Conservation (phyloP, 306 rosid species). For the Vicia villosa region DNA sequence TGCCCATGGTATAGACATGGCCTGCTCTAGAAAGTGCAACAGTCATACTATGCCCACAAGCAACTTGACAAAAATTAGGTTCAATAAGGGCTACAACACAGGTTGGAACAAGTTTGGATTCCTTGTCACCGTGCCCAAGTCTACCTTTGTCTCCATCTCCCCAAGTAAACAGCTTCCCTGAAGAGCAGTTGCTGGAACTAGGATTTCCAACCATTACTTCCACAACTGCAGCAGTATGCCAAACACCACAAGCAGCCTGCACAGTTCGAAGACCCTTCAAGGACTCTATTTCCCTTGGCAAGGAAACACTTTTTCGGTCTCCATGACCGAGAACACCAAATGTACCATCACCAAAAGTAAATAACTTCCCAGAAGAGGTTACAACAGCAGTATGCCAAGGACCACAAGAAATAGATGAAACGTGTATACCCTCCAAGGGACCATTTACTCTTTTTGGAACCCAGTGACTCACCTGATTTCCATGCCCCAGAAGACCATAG, state of each 20-base stretch:
- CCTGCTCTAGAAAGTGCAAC: conserved; percentile 88
- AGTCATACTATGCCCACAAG: conserved; percentile 94
- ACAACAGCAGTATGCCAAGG: conserved; percentile 99
- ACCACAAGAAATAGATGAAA: conserved; percentile 92
- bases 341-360: conserved; percentile 42
- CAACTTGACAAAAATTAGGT: conserved; percentile 84
- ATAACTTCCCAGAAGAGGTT: conserved; percentile 91
- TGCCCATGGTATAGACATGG: conserved; percentile 91
- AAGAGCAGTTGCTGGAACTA: conserved; percentile 88
- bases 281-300: conserved; percentile 96
- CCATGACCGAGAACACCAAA: conserved; percentile 98
- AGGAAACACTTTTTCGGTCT: conserved; percentile 65
- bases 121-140: conserved; percentile 97
- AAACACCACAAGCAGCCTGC: conserved; percentile 96
- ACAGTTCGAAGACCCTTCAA: conserved; percentile 96
- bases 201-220: conserved; percentile 97
- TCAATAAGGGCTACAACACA: conserved; percentile 83
- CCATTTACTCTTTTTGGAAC: conserved; percentile 92
- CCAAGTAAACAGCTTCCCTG: conserved; percentile 97
- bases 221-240: conserved; percentile 99
- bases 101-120: conserved; percentile 95
- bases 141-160: conserved; percentile 99
- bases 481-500: conserved; percentile 93
- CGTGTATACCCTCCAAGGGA: conserved; percentile 91
- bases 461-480: conserved; percentile 98